Conservation (phyloP, 257 asterid genomes). For the Anisodus tanguticus region DNA sequence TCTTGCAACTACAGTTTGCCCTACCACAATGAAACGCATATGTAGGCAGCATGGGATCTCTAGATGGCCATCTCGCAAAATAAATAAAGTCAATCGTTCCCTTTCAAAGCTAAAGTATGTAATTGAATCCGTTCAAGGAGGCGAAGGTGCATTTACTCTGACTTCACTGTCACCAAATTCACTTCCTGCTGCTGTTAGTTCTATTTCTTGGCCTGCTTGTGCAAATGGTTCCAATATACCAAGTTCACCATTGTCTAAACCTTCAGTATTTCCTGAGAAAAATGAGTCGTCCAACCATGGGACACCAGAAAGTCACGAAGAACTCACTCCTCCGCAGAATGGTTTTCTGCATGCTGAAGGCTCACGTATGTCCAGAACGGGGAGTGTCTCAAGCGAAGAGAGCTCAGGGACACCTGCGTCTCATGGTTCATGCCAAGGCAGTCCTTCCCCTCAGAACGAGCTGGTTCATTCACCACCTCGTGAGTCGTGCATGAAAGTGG, state of each 20-base stretch:
- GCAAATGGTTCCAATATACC: constrained; percentile 51
- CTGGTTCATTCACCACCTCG: constrained; percentile 48
- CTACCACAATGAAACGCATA: constrained; percentile 91
- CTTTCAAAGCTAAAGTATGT: constrained; percentile 78
- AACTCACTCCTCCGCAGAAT: constrained; percentile 32
- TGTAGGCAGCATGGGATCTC: constrained; percentile 95
- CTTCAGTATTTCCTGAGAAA: constrained; percentile 57
- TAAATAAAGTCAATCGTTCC: constrained; percentile 88
- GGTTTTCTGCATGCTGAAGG: constrained; percentile 42
- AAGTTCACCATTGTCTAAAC: constrained; percentile 48
- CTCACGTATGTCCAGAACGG: constrained; percentile 53
- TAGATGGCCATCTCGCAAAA: constrained; percentile 97
- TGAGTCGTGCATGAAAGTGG: constrained; percentile 42
- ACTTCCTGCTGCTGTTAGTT: constrained; percentile 66
- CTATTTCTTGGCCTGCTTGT: constrained; percentile 67
- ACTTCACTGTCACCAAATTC: constrained; percentile 63
- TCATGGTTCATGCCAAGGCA: constrained; percentile 75
- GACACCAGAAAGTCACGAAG: constrained; percentile 44
- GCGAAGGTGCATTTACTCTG: constrained; percentile 74
- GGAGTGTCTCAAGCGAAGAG: constrained; percentile 81
- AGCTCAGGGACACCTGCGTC: constrained; percentile 79
- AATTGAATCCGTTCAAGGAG: constrained; percentile 88
- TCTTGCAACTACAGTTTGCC: constrained; percentile 71
- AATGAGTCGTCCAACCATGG: constrained; percentile 39
- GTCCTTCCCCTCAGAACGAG: constrained; percentile 54